Percentiles rank a stretch among this genome's conserved stretches.
Evolutionary conservation across 345 rosid species (phyloP).

Genomic region (Durio zibethinus): DNA sequence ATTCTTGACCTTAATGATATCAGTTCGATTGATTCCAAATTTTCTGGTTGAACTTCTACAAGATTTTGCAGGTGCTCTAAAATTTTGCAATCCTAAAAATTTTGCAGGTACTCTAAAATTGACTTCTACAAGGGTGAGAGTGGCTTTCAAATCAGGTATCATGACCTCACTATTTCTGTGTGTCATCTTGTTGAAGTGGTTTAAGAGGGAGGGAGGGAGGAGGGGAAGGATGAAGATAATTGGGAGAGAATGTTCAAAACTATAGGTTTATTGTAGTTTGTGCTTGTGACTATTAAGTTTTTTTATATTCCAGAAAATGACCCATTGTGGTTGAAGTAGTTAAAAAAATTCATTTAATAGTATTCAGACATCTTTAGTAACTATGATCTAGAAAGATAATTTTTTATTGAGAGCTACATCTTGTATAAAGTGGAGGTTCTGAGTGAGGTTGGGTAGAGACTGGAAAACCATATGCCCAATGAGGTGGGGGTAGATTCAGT

Average conservation of each 20-base stretch:
- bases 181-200: neutral
- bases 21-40: no score
- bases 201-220: neutral
- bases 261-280: neutral
- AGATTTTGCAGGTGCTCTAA: no score
- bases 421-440: neutral
- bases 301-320: neutral
- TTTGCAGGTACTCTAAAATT: constrained; percentile 25
- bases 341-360: neutral
- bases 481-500: neutral
- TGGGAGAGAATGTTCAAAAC: no score
- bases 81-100: neutral
- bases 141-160: constrained; percentile 29
- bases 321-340: neutral
- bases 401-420: neutral
- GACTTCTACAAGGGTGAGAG: constrained; percentile 8
- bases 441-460: neutral
- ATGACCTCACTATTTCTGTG: neutral
- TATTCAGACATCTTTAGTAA: neutral
- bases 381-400: neutral
- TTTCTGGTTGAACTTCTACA: no score
- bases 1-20: no score
- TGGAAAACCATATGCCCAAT: neutral
- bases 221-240: neutral
- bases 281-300: neutral